Percentiles rank a stretch among this genome's conserved stretches.
phyloP scores from a whole-genome alignment of 768 basidiomycete genomes.

The Boletus rex-veris region DNA sequence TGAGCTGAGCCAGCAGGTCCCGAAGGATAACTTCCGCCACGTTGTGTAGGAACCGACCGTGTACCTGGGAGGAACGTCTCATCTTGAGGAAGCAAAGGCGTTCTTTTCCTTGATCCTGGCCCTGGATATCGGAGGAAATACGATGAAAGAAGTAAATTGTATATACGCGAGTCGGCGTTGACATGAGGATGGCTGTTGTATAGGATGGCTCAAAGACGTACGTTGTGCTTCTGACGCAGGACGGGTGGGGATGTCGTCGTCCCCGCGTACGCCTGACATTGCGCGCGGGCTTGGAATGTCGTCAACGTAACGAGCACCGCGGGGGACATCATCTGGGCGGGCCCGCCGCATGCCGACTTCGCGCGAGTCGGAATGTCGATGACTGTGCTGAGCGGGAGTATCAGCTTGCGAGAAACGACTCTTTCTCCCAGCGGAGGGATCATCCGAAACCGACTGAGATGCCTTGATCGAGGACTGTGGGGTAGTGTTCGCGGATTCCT shows the following conservation, averaged over 20 bases:
- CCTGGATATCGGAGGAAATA: constrained; percentile 22
- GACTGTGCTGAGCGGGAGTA: constrained; percentile 8
- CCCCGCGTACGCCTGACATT: constrained; percentile 16
- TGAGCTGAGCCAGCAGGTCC: neutral
- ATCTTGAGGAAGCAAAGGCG: constrained; percentile 37
- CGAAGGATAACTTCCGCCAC: constrained; percentile 6
- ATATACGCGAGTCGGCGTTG: constrained; percentile 26
- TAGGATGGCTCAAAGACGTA: constrained; percentile 35
- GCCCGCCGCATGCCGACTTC: constrained; percentile 18
- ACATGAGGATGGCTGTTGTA: constrained; percentile 27
- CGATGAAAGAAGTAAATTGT: constrained; percentile 17
- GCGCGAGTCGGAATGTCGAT: constrained; percentile 10
- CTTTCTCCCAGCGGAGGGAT: constrained; percentile 6
- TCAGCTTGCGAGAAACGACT: constrained; percentile 26
- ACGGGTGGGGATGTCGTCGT: constrained; percentile 16
- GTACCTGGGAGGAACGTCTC: constrained; percentile 26
- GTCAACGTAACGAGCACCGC: constrained; percentile 13
- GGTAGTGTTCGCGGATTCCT: constrained; percentile 16
- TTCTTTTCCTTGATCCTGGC: constrained; percentile 33
- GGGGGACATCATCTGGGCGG: constrained; percentile 19
- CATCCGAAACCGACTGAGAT: constrained; percentile 12
- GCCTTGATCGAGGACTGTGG: constrained; percentile 15
- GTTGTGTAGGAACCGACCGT: constrained; percentile 11
- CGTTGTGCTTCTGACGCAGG: constrained; percentile 34
- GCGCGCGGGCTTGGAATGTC: constrained; percentile 19